Conservation (phyloP, 208 protist species). For the Leishmania lainsoni region DNA sequence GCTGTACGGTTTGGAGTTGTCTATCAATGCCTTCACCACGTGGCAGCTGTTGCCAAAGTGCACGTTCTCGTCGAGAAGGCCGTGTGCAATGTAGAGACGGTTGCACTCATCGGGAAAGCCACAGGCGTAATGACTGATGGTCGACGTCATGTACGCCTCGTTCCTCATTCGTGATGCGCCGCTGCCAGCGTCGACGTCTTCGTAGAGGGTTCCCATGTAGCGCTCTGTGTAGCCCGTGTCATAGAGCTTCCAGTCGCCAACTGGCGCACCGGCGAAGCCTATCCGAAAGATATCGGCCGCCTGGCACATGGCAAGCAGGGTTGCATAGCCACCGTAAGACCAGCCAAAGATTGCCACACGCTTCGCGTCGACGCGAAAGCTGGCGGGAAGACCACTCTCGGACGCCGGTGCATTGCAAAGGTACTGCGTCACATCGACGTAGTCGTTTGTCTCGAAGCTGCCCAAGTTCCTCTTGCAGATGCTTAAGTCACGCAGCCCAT, state of each 20-base stretch:
- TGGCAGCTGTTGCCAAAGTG: conserved; percentile 86
- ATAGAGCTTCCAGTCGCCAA: conserved; percentile 89
- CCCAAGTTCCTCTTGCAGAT: conserved; percentile 90
- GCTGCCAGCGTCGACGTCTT: conserved; percentile 7
- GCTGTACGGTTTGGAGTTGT: conserved; percentile 83
- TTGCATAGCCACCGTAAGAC: conserved; percentile 91
- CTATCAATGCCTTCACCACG: conserved; percentile 78
- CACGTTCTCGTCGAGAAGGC: conserved; percentile 94
- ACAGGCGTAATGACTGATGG: conserved; percentile 58
- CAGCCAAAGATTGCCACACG: conserved; percentile 88
- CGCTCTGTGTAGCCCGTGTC: conserved; percentile 92
- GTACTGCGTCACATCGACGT: conserved; percentile 65
- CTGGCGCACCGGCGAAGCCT: conserved; percentile 83
- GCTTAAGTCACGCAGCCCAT: conserved; percentile 71
- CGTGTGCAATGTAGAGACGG: conserved; percentile 92
- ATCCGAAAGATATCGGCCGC: conserved; percentile 80
- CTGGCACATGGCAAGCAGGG: conserved; percentile 85
- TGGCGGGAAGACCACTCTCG: conserved; percentile 26
- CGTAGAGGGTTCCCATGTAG: conserved; percentile 83
- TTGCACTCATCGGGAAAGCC: conserved; percentile 87
- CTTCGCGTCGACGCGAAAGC: conserved; percentile 59
- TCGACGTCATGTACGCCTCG: conserved; percentile 62
- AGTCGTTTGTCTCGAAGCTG: conserved; percentile 83
- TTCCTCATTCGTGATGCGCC: conserved; percentile 20
- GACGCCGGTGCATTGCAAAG: conserved; percentile 33